phyloP scores from a whole-genome alignment of 768 basidiomycete genomes.

The Hydnomerulius pinastri region DNA sequence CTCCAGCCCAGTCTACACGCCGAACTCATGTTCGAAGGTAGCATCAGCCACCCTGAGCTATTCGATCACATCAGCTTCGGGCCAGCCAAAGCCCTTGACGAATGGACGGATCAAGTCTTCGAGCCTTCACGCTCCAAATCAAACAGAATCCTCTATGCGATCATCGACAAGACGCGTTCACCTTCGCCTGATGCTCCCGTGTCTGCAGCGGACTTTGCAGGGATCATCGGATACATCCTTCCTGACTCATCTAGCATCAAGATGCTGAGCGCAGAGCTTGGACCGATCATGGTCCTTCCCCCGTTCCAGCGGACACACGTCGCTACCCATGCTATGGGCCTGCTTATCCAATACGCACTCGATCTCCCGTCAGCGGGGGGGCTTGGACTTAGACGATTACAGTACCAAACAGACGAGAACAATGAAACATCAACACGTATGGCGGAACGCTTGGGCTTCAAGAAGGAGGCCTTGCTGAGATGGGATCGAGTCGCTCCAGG shows the following conservation, averaged over 20 bases:
- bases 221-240: slow-evolving; percentile 50
- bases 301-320: slow-evolving; percentile 64
- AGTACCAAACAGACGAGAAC: slow-evolving; percentile 35
- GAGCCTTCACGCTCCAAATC: slow-evolving; percentile 38
- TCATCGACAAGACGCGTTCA: slow-evolving; percentile 51
- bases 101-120: slow-evolving; percentile 38
- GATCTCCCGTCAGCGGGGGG: slow-evolving; percentile 38
- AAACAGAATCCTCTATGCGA: slow-evolving; percentile 44
- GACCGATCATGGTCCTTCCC: slow-evolving; percentile 52
- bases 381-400: slow-evolving; percentile 44
- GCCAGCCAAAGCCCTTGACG: slow-evolving; percentile 40
- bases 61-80: slow-evolving; percentile 50
- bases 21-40: slow-evolving; percentile 34
- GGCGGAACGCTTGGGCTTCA: too few relatives aligned
- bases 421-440: slow-evolving; percentile 37
- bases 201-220: slow-evolving; percentile 41
- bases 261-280: slow-evolving; percentile 54
- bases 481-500: slow-evolving; percentile 50
- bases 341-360: slow-evolving; percentile 49
- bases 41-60: slow-evolving; percentile 38
- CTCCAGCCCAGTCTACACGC: slow-evolving; percentile 47
- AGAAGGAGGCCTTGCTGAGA: too few relatives aligned
- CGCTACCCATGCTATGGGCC: slow-evolving; percentile 49
- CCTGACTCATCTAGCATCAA: slow-evolving; percentile 30
- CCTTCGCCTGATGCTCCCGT: too few relatives aligned